Conservation (phyloP, 805 yeast genomes). For the Metschnikowia santaceciliae region DNA sequence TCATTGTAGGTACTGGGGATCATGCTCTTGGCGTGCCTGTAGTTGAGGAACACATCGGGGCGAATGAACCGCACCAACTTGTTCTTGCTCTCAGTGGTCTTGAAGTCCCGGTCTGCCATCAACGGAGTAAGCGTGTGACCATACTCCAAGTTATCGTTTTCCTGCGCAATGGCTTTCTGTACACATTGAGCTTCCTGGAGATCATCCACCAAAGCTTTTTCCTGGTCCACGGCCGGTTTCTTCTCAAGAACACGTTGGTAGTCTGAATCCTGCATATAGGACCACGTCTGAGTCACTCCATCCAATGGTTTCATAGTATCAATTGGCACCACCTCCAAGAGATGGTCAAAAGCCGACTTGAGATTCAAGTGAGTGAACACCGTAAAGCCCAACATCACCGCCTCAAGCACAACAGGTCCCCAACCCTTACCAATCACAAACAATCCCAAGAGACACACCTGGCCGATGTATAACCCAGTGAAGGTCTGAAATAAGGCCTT, state of each 20-base stretch:
- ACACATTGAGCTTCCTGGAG: constrained; percentile 19
- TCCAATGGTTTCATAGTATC: constrained; percentile 76
- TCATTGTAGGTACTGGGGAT: constrained; percentile 34
- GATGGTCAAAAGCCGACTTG: constrained; percentile 56
- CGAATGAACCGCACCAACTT: constrained; percentile 46
- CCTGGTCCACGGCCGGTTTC: constrained; percentile 10
- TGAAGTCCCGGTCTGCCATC: constrained; percentile 63
- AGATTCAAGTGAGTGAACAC: constrained; percentile 65
- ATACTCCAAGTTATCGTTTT: constrained; percentile 14
- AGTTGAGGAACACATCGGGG: constrained; percentile 59
- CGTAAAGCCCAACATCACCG: constrained; percentile 60
- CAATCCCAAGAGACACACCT: constrained; percentile 79
- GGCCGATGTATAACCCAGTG: constrained; percentile 84
- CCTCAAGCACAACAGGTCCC: constrained; percentile 86
- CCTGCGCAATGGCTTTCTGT: constrained; percentile 14
- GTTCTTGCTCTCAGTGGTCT: constrained; percentile 34
- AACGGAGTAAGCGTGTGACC: constrained; percentile 45
- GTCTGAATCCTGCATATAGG: constrained; percentile 39
- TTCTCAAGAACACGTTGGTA: constrained; percentile 30
- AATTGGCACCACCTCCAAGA: constrained; percentile 57
- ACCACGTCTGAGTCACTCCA: constrained; percentile 62
- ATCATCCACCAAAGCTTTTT: constrained; percentile 16
- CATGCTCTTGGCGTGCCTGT: constrained; percentile 28
- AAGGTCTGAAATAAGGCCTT: constrained; percentile 85
- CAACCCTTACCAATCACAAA: constrained; percentile 90